Conservation (phyloP, 1,284 basidiomycete genomes). For the Sutorius eximius region DNA sequence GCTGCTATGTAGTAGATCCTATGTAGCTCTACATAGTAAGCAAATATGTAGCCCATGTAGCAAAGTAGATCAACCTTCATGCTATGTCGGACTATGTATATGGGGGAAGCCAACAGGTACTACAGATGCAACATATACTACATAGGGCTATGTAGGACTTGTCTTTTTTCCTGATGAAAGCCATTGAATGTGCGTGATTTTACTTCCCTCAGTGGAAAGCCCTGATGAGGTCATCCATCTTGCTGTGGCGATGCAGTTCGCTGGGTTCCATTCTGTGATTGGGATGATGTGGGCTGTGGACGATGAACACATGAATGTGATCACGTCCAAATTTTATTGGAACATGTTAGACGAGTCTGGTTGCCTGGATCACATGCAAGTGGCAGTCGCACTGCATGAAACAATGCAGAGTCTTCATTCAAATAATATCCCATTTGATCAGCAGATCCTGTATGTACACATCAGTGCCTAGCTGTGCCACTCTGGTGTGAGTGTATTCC, state of each 20-base stretch:
- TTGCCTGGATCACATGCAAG: not conserved
- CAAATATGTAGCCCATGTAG: too few relatives aligned
- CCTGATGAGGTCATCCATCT: not conserved
- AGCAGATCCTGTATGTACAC: not conserved
- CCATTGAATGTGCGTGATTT: too few relatives aligned
- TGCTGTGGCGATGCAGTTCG: not conserved
- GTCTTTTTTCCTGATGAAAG: too few relatives aligned
- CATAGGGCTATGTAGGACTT: too few relatives aligned
- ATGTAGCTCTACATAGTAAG: too few relatives aligned
- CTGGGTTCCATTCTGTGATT: not conserved
- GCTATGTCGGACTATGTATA: too few relatives aligned
- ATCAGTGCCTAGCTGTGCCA: not conserved
- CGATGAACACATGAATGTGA: not conserved
- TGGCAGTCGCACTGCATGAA: not conserved
- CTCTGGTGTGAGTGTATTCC: not conserved
- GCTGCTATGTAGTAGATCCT: too few relatives aligned
- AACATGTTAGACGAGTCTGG: not conserved
- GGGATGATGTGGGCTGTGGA: not conserved
- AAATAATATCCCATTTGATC: not conserved
- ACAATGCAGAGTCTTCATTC: not conserved
- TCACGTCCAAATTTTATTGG: not conserved
- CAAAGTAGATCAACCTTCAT: too few relatives aligned
- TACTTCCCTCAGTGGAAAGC: too few relatives aligned
- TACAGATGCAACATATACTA: too few relatives aligned
- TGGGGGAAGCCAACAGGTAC: too few relatives aligned